Percentiles rank a stretch among this genome's conserved stretches.
Conservation (phyloP, 2,329 filamentous ascomycete species). For the Thielaviopsis populi region DNA sequence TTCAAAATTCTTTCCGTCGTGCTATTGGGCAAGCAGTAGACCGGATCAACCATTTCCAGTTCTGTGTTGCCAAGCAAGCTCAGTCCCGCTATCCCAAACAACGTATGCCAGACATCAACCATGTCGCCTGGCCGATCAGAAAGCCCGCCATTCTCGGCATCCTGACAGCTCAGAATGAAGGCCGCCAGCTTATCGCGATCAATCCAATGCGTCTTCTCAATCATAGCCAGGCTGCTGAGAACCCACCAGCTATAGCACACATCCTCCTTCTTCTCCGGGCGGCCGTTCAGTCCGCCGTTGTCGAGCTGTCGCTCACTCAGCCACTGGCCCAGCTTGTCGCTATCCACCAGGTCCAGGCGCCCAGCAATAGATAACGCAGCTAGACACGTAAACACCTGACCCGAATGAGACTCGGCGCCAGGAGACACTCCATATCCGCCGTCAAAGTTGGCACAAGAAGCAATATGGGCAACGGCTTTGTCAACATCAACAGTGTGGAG, state of each 20-base stretch:
- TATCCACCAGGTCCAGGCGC: slow-evolving; percentile 58
- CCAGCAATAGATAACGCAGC: slow-evolving; percentile 73
- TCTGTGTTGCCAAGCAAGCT: slow-evolving; percentile 68
- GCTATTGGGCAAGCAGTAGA: slow-evolving; percentile 68
- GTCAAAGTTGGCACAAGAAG: slow-evolving; percentile 80
- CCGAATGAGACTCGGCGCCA: slow-evolving; percentile 85
- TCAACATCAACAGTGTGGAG: slow-evolving; percentile 61
- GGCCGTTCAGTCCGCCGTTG: slow-evolving; percentile 78
- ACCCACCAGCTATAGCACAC: slow-evolving; percentile 99
- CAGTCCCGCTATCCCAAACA: slow-evolving; percentile 76
- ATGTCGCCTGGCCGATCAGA: slow-evolving; percentile 83
- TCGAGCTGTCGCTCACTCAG: slow-evolving; percentile 82
- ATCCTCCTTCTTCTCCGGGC: slow-evolving; percentile 90
- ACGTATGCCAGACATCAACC: slow-evolving; percentile 94
- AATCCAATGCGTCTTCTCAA: slow-evolving; percentile 82
- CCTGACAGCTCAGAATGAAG: slow-evolving; percentile 84
- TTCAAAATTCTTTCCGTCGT: slow-evolving; percentile 39
- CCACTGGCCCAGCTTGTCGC: slow-evolving; percentile 73
- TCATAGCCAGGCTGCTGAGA: slow-evolving; percentile 77
- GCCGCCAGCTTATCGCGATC: slow-evolving; percentile 60
- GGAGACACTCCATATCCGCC: slow-evolving; percentile 83
- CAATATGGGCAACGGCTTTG: slow-evolving; percentile 65
- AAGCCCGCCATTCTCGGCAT: slow-evolving; percentile 68
- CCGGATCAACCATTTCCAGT: slow-evolving; percentile 66
- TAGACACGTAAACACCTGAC: slow-evolving; percentile 90